phyloP scores from a whole-genome alignment of 768 basidiomycete species.

The Trichaptum fuscoviolaceum region DNA sequence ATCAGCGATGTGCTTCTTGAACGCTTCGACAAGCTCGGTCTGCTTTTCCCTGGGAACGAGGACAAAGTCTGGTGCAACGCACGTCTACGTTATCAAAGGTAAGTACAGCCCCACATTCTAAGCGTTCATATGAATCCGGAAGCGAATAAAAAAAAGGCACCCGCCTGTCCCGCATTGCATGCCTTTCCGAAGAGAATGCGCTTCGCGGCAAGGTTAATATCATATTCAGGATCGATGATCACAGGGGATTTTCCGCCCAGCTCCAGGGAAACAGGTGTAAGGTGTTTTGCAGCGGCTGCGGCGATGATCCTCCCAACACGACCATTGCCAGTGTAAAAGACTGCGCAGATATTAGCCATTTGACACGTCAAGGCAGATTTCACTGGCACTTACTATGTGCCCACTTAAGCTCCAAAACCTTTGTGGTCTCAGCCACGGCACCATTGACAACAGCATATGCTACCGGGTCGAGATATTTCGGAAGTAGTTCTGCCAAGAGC shows the following conservation, averaged over 20 bases:
- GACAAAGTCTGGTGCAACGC: slow-evolving; percentile 32
- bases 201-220: slow-evolving; percentile 50
- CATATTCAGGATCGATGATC: slow-evolving; percentile 36
- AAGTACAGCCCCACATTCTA: too few relatives aligned
- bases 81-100: slow-evolving; percentile 25
- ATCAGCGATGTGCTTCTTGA: neutral
- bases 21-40: slow-evolving; percentile 15
- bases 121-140: neutral
- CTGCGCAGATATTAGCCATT: slow-evolving; percentile 6
- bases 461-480: slow-evolving; percentile 47
- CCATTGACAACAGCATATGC: slow-evolving; percentile 53
- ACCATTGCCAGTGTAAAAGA: slow-evolving; percentile 35
- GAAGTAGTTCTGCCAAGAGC: slow-evolving; percentile 49
- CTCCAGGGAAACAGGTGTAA: slow-evolving; percentile 30
- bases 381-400: slow-evolving; percentile 27
- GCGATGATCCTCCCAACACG: slow-evolving; percentile 35
- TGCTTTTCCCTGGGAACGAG: slow-evolving; percentile 15
- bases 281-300: slow-evolving; percentile 35
- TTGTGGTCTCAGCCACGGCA: slow-evolving; percentile 33
- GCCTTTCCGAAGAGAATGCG: slow-evolving; percentile 65
- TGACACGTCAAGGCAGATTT: neutral
- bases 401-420: slow-evolving; percentile 32
- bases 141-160: neutral
- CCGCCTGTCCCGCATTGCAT: slow-evolving; percentile 59
- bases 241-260: slow-evolving; percentile 41